Base-by-base conservation (phyloP, 208 protist species). In the Trypanosoma rangeli region DNA sequence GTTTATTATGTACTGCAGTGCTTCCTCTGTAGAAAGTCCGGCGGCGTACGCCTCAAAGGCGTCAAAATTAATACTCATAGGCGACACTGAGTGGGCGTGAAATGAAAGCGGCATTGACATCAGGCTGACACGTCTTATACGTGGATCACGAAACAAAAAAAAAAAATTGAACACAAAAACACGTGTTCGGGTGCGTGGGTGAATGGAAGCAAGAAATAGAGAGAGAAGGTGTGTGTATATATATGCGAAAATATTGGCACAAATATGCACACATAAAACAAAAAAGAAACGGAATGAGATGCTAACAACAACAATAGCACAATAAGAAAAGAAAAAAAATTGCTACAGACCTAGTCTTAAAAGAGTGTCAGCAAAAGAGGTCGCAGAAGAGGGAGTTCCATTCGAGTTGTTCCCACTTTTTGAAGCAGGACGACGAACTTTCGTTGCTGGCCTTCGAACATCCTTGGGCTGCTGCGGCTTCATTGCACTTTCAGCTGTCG, bases 21-120 rank as follows among this genome's bases (percentile, higher is more conserved):
- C 76, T 63, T 94, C 86, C n/a, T 94, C 88, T 0, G 82, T 76
- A 0, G 87, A 84, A 76, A 79, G 84, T 29, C 91, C 89, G 1
- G 73, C 78, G 0, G 89, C 64, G 70, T 89, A 94, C 39, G 79
- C 80, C 24, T 70, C 52, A n/a, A 93, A 89, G 31, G 86, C 64
- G 31, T 64, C 68, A 62, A 93, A 87, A 67, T 94, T 86, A n/a
- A 94, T 68, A 54, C 68, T 86, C 54, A 83, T 55, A 29, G 91
- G 88, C 79, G 84, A 92, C 48, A 78, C 78, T 44, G 84, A 86
- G 71, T 73, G 84, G 4, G 86, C 76, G 54, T 96, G 87, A 79
- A 94, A 83, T 33, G 81, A 81, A 26, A 92, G 75, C 7, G 72
- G 59, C 10, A 84, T 55, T 37, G 79, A 73, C 84, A 91, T 93